A percentile compares a stretch with the other conserved stretches of the same genome.
Evolutionary conservation across 2,329 filamentous ascomycete genomes (phyloP).

Genomic region (Monosporascus sp.): DNA sequence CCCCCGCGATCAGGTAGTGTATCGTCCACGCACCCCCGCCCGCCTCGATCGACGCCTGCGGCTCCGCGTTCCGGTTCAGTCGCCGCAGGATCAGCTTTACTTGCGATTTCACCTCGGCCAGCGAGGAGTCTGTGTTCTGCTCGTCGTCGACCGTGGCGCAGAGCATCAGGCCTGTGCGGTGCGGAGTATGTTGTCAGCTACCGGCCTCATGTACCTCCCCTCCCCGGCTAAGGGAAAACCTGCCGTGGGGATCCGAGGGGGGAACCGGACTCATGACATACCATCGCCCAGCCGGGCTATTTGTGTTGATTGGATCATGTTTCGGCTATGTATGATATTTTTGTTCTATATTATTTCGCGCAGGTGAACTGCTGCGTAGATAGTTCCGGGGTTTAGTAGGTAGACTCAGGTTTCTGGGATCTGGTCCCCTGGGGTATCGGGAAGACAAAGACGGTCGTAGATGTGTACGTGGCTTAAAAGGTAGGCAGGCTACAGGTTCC

Average conservation of each 20-base stretch:
- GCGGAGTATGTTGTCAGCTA: constrained; percentile 13
- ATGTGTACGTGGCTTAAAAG: constrained; percentile 17
- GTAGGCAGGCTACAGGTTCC: constrained; percentile 5
- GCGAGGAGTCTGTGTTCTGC: constrained; percentile 63
- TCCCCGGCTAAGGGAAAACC: background rate
- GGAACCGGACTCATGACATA: constrained; percentile 29
- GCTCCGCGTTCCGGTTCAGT: constrained; percentile 81
- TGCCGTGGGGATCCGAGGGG: background rate
- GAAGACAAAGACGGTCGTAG: background rate
- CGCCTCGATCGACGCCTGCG: constrained; percentile 81
- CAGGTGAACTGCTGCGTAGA: background rate
- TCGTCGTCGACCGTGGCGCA: constrained; percentile 93
- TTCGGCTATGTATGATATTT: constrained; percentile 6
- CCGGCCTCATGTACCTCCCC: background rate
- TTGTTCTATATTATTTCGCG: background rate
- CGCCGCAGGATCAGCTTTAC: constrained; percentile 86
- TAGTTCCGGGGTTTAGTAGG: background rate
- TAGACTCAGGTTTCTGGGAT: background rate
- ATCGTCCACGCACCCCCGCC: constrained; percentile 41
- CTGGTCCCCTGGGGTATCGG: background rate
- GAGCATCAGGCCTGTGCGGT: constrained; percentile 73
- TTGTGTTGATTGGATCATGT: constrained; percentile 87
- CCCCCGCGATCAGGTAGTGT: constrained; percentile 71
- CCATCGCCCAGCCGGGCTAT: constrained; percentile 84
- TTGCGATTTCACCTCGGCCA: constrained; percentile 84